Conservation (phyloP, 352 stramenopile genomes). For the Plasmopara muralis region DNA sequence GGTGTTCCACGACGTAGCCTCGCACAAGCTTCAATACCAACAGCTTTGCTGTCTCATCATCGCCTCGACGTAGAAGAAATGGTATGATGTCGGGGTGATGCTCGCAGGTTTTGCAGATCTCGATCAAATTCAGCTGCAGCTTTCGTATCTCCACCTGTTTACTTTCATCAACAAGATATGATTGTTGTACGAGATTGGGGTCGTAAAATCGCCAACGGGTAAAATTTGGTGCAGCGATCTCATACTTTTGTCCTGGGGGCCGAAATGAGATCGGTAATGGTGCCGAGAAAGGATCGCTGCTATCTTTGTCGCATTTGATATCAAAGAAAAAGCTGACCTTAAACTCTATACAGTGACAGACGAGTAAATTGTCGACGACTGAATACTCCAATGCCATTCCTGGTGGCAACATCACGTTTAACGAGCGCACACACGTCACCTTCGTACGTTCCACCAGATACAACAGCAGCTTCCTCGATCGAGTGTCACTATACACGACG, state of each 20-base stretch:
- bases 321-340: constrained; percentile 80
- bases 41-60: constrained; percentile 37
- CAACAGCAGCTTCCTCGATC: constrained; percentile 57
- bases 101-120: constrained; percentile 51
- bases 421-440: constrained; percentile 64
- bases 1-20: constrained; percentile 48
- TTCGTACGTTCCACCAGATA: constrained; percentile 62
- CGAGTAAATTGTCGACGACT: constrained; percentile 77
- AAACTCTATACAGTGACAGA: constrained; percentile 77
- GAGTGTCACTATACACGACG: constrained; percentile 48
- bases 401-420: constrained; percentile 62
- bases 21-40: constrained; percentile 49
- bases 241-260: constrained; percentile 26
- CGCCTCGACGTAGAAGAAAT: constrained; percentile 55
- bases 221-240: constrained; percentile 19
- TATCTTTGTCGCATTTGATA: constrained; percentile 47
- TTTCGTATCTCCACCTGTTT: constrained; percentile 56
- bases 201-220: constrained; percentile 59
- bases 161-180: constrained; percentile 20
- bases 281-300: constrained; percentile 63
- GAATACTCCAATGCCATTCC: constrained; percentile 58
- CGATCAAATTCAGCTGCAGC: constrained; percentile 55
- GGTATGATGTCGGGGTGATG: constrained; percentile 56
- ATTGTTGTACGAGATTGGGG: constrained; percentile 54
- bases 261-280: constrained; percentile 54